These are phyloP conservation scores for Corymbia citriodora DNA, from an alignment of 441 rosid species.

Conservation along the genomic window DNA sequence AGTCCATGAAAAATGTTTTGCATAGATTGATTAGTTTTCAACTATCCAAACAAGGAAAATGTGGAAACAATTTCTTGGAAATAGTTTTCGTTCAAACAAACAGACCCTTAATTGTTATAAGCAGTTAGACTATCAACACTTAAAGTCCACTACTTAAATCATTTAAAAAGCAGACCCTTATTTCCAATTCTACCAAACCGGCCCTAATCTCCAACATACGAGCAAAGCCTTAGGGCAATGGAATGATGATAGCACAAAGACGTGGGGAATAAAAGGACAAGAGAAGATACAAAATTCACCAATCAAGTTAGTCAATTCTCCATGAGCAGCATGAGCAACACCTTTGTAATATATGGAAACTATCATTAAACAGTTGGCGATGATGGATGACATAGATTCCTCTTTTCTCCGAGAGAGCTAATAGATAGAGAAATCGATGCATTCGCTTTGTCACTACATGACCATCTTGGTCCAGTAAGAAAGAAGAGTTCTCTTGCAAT, in stretches of 20 bases:
- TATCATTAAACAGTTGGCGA: not conserved
- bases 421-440: not conserved
- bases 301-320: not conserved
- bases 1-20: not conserved
- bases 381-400: not conserved
- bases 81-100: not conserved
- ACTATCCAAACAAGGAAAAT: no score
- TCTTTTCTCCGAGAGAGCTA: not conserved
- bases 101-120: rapidly evolving
- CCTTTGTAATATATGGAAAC: not conserved
- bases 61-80: no score
- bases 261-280: not conserved
- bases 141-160: not conserved
- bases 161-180: no score
- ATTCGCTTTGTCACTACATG: not conserved
- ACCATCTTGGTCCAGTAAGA: not conserved
- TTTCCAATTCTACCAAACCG: not conserved
- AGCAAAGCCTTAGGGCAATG: not conserved
- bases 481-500: not conserved
- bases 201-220: not conserved
- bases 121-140: not conserved
- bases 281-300: not conserved
- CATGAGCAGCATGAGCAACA: not conserved
- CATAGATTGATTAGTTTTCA: no score
- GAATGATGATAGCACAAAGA: not conserved